Evolutionary conservation across 2,329 filamentous ascomycete genomes (phyloP), one percentile per base, ranked within the genome.

Genomic region (Epichloe gansuensis): DNA sequence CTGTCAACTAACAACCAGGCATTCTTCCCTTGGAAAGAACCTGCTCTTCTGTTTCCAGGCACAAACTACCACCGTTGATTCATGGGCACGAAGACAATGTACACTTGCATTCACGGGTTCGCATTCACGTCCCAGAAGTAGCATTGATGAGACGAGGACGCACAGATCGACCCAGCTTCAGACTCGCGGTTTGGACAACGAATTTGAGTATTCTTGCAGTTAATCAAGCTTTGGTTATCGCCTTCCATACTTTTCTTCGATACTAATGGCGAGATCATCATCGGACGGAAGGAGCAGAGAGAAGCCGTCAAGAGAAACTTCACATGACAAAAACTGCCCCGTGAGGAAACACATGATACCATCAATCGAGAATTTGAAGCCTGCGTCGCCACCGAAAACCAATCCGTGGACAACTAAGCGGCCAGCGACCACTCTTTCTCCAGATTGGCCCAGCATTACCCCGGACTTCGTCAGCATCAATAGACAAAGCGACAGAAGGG

Each of bases 351-450:
- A 13, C 15, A 51, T 28, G 12, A 44, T 17, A 38, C 4, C 42
- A 25, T 15, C 3, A 13, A 25, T 41, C 6, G 39, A 58, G 37
- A 57, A 54, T 12, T 55, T 68, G 15, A 62, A 58, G 28, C 66
- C 65, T 37, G 65, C 66, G 4, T 67, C 65, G 3, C 65, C 65
- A 6, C 66, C 66, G 5, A 65, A 61, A 46, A 56, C 56, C 5
- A 69, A 66, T 52, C 66, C 66, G 31, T 69, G 66, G 66, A 53
- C 50, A 52, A 37, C 52, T 23, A 31, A 45, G 25, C 34, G 41
- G 53, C 25, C 17, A 28, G n/a, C 48, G 11, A n/a, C 46, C 41
- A 13, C 28, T 37, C 12, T 52, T 39, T 21, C 31, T n/a, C 4
- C 42, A 52, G 42, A 52, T 37, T 46, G 51, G 54, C 48, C 47